A percentile compares a stretch with the other conserved stretches of the same genome.
Evolutionary conservation across 306 rosid genomes (phyloP).

Genomic region (Trifolium dubium): DNA sequence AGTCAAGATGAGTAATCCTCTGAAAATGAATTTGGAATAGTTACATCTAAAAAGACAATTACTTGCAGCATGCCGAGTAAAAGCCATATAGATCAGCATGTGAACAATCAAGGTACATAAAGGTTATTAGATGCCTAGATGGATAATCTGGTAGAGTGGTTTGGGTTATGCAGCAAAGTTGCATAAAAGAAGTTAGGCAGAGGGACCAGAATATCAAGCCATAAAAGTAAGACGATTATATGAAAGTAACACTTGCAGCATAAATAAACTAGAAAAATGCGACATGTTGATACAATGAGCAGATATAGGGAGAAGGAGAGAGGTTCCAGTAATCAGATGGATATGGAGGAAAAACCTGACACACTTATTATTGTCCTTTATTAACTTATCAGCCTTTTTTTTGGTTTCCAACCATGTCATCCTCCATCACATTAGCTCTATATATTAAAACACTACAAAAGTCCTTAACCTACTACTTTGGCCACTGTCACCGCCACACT

Average conservation of each 20-base stretch:
- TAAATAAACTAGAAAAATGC: slow-evolving; percentile 21
- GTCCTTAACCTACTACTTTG: not conserved
- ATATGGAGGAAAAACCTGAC: not conserved
- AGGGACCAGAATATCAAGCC: slow-evolving; percentile 3
- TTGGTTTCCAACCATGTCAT: too few species aligned
- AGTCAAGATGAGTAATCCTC: not conserved
- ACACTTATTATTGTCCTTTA: too few species aligned
- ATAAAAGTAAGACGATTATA: not conserved
- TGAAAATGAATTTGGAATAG: not conserved
- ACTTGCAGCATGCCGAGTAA: slow-evolving; percentile 4
- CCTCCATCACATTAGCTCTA: too few species aligned
- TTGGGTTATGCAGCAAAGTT: slow-evolving; percentile 4
- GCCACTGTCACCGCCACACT: not conserved
- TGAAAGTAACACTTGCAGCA: slow-evolving; percentile 3
- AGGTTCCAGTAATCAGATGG: slow-evolving; percentile 3
- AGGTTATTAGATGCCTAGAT: not conserved
- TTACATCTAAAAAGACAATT: not conserved
- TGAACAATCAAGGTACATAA: slow-evolving; percentile 4
- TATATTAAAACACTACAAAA: too few species aligned
- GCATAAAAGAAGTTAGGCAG: slow-evolving; percentile 12
- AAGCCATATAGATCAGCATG: not conserved
- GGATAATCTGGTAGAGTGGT: slow-evolving; percentile 7
- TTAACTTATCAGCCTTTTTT: too few species aligned
- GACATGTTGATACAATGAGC: not conserved
- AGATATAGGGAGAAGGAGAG: not conserved